Percentiles rank a stretch among this genome's conserved stretches.
phyloP scores from a whole-genome alignment of 2,329 filamentous ascomycete genomes.

The Alternaria triticina region DNA sequence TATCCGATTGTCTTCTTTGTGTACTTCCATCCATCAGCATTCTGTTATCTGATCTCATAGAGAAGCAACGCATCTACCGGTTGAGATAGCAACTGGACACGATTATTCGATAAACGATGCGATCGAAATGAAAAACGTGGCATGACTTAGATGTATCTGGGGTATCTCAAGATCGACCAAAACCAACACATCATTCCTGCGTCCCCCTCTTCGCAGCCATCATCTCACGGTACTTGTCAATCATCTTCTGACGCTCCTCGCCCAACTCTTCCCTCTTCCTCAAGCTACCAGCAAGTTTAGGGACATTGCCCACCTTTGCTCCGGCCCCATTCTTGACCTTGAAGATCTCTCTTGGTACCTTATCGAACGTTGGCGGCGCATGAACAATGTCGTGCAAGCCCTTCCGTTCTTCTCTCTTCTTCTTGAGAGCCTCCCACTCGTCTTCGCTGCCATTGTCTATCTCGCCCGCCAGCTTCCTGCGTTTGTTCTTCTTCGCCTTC shows the following conservation, averaged over 20 bases:
- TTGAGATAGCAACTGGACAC: accelerated
- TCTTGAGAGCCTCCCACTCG: constrained; percentile 78
- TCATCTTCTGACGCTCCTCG: constrained; percentile 71
- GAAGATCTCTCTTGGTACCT: constrained; percentile 67
- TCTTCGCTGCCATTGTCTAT: constrained; percentile 68
- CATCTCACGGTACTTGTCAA: constrained; percentile 74
- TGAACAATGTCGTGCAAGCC: constrained; percentile 67
- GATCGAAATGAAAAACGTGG: not conserved
- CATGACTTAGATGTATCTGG: not conserved
- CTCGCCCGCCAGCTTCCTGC: constrained; percentile 58
- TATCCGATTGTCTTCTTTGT: not conserved
- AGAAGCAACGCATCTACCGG: not conserved
- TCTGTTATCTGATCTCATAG: not conserved
- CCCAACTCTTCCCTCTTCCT: constrained; percentile 75
- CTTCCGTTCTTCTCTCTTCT: constrained; percentile 61
- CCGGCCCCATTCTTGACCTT: constrained; percentile 69
- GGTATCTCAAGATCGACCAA: not conserved
- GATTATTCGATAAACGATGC: not conserved
- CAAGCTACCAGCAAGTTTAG: constrained; percentile 72
- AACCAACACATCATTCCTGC: not conserved
- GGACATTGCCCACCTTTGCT: constrained; percentile 72
- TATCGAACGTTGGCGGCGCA: constrained; percentile 77
- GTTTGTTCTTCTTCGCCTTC: constrained; percentile 57
- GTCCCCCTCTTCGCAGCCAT: constrained; percentile 57
- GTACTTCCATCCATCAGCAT: not conserved